These are phyloP conservation scores for Conticribra guillardii DNA, from an alignment of 108 stramenopile species.

Conservation along the genomic window DNA sequence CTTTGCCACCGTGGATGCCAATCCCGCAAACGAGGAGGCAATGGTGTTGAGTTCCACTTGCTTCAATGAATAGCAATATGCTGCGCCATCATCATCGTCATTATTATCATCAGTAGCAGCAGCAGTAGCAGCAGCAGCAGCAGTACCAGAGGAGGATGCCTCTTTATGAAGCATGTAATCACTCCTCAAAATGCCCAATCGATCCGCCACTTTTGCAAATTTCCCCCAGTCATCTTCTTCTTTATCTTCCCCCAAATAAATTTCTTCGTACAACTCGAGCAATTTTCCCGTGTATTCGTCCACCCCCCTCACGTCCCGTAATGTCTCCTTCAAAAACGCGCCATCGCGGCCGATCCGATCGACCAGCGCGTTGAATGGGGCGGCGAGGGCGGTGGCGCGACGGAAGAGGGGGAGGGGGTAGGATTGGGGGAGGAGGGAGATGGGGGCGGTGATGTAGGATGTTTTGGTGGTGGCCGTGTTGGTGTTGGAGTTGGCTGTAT, in stretches of 20 bases:
- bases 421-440: conserved; percentile 85
- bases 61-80: conserved; percentile 48
- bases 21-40: conserved; percentile 92
- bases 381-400: conserved; percentile 62
- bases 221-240: conserved; percentile 29
- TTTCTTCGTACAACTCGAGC: conserved; percentile 72
- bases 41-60: conserved; percentile 99
- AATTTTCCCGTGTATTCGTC: conserved; percentile 90
- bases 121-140: no score
- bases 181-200: conserved; percentile 89
- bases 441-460: conserved; percentile 86
- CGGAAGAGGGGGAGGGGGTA: conserved; percentile 75
- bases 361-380: conserved; percentile 84
- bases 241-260: conserved; percentile 58
- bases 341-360: conserved; percentile 85
- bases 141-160: no score
- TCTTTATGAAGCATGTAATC: conserved; percentile 98
- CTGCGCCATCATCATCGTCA: conserved; percentile 22
- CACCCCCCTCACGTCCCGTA: conserved; percentile 66
- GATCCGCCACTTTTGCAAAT: conserved; percentile 59
- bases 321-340: conserved; percentile 70
- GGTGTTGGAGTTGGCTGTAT: not conserved
- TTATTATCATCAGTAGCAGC: no score
- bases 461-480: conserved; percentile 1
- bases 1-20: conserved; percentile 68